Evolutionary conservation across 139 green algal genomes (phyloP).

Genomic region (Coelastrella sp.): DNA sequence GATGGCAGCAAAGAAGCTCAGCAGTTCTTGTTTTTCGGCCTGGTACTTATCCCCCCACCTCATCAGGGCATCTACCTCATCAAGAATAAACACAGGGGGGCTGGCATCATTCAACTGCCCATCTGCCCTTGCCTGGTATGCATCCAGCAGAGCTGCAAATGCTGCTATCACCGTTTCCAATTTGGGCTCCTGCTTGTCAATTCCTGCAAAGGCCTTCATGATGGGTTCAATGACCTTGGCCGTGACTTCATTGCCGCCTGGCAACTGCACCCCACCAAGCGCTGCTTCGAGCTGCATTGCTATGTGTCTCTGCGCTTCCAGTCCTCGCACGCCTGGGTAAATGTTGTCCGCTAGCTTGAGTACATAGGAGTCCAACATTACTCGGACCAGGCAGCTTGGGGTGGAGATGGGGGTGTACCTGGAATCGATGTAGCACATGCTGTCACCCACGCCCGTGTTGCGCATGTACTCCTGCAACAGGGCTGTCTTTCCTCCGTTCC

Average conservation of each 20-base stretch:
- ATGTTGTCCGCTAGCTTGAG: not conserved
- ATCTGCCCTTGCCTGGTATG: slow-evolving; percentile 7
- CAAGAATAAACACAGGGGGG: not conserved
- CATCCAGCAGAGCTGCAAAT: slow-evolving; percentile 9
- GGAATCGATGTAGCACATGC: slow-evolving; percentile 20
- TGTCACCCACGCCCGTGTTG: not conserved
- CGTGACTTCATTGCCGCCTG: not conserved
- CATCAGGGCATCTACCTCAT: slow-evolving; percentile 19
- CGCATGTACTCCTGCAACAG: slow-evolving; percentile 7
- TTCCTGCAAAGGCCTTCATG: not conserved
- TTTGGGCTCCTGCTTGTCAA: not conserved
- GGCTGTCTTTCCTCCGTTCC: slow-evolving; percentile 8
- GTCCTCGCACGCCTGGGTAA: not conserved
- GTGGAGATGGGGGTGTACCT: not conserved
- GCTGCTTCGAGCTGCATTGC: not conserved
- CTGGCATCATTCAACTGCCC: not conserved
- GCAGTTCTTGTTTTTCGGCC: not conserved
- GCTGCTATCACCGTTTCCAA: not conserved
- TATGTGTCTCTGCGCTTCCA: not conserved
- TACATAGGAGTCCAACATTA: not conserved
- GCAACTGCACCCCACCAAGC: not conserved
- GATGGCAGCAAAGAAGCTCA: slow-evolving; percentile 18
- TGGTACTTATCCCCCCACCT: slow-evolving; percentile 2
- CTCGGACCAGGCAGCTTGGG: not conserved
- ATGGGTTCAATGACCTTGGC: not conserved